Evolutionary conservation across 345 rosid genomes (phyloP).

Genomic region (Syzygium grande): DNA sequence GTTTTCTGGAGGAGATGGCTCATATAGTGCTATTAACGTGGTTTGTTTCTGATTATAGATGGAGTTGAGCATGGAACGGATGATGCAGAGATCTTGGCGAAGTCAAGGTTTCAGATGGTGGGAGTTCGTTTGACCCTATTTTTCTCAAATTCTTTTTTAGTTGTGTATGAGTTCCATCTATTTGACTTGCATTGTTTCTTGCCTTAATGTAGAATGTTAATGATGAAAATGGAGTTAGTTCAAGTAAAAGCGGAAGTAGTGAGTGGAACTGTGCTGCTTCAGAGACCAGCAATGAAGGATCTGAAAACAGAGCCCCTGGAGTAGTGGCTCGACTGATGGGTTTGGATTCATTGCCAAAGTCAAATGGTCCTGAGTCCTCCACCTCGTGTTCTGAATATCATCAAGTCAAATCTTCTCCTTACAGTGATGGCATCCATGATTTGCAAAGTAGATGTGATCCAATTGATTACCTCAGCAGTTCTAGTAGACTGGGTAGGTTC

Average conservation of each 20-base stretch:
- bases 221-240: constrained; percentile 32
- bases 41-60: constrained; percentile 10
- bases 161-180: neutral
- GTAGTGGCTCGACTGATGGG: constrained; percentile 98
- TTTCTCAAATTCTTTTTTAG: neutral
- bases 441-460: constrained; percentile 35
- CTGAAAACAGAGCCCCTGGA: constrained; percentile 61
- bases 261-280: constrained; percentile 60
- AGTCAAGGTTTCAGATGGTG: constrained; percentile 30
- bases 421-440: constrained; percentile 12
- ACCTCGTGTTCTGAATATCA: constrained; percentile 22
- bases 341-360: constrained; percentile 69
- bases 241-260: constrained; percentile 31
- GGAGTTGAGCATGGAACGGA: constrained; percentile 36
- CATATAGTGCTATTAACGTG: neutral
- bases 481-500: constrained; percentile 22
- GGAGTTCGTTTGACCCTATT: neutral
- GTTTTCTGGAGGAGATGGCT: neutral
- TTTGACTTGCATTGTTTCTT: neutral
- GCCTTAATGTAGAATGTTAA: constrained; percentile 28
- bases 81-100: constrained; percentile 18
- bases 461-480: constrained; percentile 20
- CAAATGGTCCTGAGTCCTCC: constrained; percentile 28
- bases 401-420: constrained; percentile 18
- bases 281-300: constrained; percentile 58